Conservation (phyloP, 768 basidiomycete genomes). For the Fomitopsis pulvina region DNA sequence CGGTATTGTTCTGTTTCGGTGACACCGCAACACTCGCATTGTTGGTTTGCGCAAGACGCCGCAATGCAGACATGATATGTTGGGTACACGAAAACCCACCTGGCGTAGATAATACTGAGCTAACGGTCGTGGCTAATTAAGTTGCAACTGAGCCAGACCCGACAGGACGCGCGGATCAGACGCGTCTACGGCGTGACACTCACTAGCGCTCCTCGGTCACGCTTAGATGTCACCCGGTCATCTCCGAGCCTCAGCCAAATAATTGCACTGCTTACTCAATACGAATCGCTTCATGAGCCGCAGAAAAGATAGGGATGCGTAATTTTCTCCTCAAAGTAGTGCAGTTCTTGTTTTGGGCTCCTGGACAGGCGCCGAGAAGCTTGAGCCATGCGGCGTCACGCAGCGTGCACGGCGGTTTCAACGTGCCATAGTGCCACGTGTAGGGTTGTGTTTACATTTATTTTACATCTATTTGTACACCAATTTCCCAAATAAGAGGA, state of each 20-base stretch:
- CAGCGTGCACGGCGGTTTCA: not conserved
- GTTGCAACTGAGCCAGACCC: too few species aligned
- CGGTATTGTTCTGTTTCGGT: conserved; percentile 3
- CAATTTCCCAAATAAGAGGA: conserved; percentile 16
- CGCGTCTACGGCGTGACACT: not conserved
- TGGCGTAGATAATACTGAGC: too few species aligned
- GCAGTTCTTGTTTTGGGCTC: too few species aligned
- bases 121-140: too few species aligned
- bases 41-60: conserved; percentile 21
- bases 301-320: too few species aligned
- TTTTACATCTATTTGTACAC: conserved; percentile 22
- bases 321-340: too few species aligned
- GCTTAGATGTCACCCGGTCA: too few species aligned
- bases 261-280: too few species aligned
- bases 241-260: too few species aligned
- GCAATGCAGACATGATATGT: conserved; percentile 14
- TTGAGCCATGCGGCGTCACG: too few species aligned
- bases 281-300: too few species aligned
- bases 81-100: not conserved
- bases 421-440: conserved; percentile 12
- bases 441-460: conserved; percentile 15
- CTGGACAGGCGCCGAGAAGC: too few species aligned
- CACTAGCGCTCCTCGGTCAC: not conserved
- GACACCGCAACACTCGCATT: conserved; percentile 10
- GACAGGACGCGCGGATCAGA: not conserved